A percentile compares a stretch with the other conserved stretches of the same genome.
Evolutionary conservation across 345 rosid genomes (phyloP).

Genomic region (Erucastrum elatum): DNA sequence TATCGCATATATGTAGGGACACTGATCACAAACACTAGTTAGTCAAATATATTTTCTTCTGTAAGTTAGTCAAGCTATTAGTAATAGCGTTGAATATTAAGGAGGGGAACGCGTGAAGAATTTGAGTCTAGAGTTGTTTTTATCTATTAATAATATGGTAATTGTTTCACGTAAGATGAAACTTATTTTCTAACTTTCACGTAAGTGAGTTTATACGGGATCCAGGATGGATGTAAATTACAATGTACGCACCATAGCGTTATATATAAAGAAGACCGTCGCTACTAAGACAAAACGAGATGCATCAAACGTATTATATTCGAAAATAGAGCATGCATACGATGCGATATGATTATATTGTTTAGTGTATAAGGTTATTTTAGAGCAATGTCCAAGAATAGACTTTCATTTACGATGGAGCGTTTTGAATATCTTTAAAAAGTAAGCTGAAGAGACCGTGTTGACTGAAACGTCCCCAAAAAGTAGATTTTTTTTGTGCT

Average conservation of each 20-base stretch:
- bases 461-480: not conserved
- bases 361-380: not conserved
- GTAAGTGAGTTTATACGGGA: not conserved
- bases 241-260: not conserved
- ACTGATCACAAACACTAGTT: not conserved
- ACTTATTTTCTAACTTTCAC: not conserved
- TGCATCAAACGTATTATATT: not conserved
- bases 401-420: not conserved
- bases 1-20: not conserved
- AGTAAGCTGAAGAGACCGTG: not conserved
- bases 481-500: not conserved
- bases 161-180: not conserved
- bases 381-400: not conserved
- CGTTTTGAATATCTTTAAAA: not conserved
- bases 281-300: not conserved
- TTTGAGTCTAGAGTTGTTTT: not conserved
- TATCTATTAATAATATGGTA: not conserved
- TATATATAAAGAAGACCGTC: not conserved
- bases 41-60: not conserved
- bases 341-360: not conserved
- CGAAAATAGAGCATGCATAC: not conserved
- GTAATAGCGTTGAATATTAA: not conserved
- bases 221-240: constrained; percentile 6
- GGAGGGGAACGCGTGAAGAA: not conserved
- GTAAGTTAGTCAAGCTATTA: not conserved